These are phyloP conservation scores for Fusarium sp. DNA, from an alignment of 2,329 filamentous ascomycete species.

Conservation along the genomic window DNA sequence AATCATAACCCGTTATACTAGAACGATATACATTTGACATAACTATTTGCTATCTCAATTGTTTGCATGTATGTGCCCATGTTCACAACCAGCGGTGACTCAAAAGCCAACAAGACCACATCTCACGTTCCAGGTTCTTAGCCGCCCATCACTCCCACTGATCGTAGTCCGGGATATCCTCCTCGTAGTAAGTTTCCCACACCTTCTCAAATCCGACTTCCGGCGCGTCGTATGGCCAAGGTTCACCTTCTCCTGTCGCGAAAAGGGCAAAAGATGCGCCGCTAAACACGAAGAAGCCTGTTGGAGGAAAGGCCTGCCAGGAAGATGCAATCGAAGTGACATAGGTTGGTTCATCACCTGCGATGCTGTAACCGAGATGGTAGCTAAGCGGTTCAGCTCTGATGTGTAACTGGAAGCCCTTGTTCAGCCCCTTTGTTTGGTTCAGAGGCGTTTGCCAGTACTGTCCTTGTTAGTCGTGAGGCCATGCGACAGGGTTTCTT, in stretches of 20 bases:
- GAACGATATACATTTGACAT: background rate
- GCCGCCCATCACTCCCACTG: background rate
- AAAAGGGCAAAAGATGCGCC: background rate
- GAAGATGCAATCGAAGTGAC: background rate
- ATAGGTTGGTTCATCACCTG: background rate
- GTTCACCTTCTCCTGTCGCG: background rate
- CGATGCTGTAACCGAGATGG: background rate
- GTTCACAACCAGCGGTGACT: background rate
- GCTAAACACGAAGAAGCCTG: background rate
- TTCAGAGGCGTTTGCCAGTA: background rate
- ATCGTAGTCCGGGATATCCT: background rate
- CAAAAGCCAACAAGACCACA: background rate
- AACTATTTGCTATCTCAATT: background rate
- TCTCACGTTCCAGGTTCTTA: no score
- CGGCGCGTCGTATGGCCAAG: background rate
- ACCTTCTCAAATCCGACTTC: background rate
- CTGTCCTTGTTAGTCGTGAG: background rate
- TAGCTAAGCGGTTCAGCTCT: background rate
- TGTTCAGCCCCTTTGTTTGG: background rate
- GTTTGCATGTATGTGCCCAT: background rate
- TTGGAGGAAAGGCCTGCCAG: background rate
- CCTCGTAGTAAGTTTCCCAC: background rate
- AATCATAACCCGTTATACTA: background rate
- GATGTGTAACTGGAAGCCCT: background rate
- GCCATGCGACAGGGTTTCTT: rapidly evolving